Base-by-base conservation (phyloP, 768 basidiomycete genomes). In the Sutorius australiensis region DNA sequence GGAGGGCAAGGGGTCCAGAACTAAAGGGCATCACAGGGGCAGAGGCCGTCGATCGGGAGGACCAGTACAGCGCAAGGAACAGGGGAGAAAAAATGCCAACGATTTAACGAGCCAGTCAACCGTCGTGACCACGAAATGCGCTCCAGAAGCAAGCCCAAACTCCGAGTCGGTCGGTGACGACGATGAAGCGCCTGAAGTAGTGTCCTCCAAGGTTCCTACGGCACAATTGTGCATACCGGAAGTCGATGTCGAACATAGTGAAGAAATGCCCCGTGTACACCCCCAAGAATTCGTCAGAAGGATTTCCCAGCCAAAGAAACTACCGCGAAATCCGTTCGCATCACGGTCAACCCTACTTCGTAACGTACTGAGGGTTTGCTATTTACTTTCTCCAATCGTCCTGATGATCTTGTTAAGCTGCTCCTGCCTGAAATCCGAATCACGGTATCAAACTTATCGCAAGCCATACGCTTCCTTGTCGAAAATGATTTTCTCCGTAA, bases 381-480 rank as follows among this genome's bases (percentile, higher is more conserved):
- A 14, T 36, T 42, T 33, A 37, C 32, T 33, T 34, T 1, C 6
- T 19, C 16, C 9, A 11, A 17, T 14, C 17, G 10, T 6, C 43
- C 63, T 65, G 38, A 65, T 39, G 14, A 31, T 49, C 11, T 43
- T 47, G 21, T 58, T 17, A 61, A 94, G 90, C 73, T 97, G 12
- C 77, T 97, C 5, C 73, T 87, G 17, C 89, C 87, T 12, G 93
- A 95, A 65, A 93, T 95, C 36, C 82, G 87, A 28, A 77, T 89
- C 58, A 95, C 94, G 0, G 79, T 94, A 5, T 95, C 92, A 2
- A 94, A 94, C 68, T 77, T 98, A 5, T 93, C 93, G 0, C 95
- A 98, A 67, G 92, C 90, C 5, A 90, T 97, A 57, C 83, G 80
- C 30, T 98, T 97, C 69, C 69, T 95, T 16, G 92, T 91, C 1